Evolutionary conservation across 2,329 filamentous ascomycete genomes (phyloP).

Genomic region (Samsoniella hepiali): DNA sequence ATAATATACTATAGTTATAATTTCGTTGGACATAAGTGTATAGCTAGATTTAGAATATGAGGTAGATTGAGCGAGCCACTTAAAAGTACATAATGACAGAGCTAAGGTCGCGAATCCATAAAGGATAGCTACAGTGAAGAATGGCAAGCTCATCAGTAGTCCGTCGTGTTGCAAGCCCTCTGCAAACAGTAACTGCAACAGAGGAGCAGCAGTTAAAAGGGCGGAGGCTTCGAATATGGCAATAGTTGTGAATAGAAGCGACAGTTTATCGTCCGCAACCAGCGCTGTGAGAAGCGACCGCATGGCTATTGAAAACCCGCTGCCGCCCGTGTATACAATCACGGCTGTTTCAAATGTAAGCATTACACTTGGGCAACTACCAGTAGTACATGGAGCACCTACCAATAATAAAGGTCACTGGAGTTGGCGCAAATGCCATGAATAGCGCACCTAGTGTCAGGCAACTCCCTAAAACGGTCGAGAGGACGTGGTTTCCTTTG

Average conservation of each 20-base stretch:
- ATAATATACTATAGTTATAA: no score
- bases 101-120: neutral
- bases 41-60: no score
- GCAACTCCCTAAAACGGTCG: neutral
- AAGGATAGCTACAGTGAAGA: neutral
- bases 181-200: conserved; percentile 1
- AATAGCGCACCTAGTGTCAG: neutral
- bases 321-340: neutral
- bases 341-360: neutral
- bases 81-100: neutral
- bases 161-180: conserved; percentile 1
- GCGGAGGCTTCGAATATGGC: neutral
- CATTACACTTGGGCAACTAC: neutral
- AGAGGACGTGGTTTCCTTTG: neutral
- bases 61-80: no score
- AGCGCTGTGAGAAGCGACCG: conserved; percentile 4
- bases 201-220: neutral
- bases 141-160: neutral
- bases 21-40: no score
- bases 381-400: neutral
- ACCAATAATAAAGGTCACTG: neutral
- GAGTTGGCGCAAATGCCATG: conserved; percentile 1
- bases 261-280: neutral
- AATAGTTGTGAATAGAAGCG: conserved; percentile 10
- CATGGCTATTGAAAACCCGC: conserved; percentile 2